These are phyloP conservation scores for Spergularia bocconei DNA, from an alignment of 148 eudicot genomes.

Conservation along the genomic window DNA sequence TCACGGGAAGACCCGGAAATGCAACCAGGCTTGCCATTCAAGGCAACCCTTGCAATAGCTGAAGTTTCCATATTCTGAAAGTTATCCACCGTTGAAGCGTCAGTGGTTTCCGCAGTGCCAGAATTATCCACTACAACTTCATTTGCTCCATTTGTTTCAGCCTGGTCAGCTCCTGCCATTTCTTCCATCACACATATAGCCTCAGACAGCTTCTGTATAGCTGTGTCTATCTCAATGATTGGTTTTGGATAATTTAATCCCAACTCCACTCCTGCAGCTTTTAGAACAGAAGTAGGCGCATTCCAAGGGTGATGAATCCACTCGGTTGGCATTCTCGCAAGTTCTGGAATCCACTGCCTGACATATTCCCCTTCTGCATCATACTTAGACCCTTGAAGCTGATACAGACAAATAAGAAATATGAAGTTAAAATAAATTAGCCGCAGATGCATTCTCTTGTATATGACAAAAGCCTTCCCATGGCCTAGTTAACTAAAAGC, in stretches of 20 bases:
- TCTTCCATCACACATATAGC: slow-evolving; percentile 67
- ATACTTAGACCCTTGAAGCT: slow-evolving; percentile 88
- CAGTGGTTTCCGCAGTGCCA: slow-evolving; percentile 13
- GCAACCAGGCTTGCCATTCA: slow-evolving; percentile 40
- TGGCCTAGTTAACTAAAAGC: no score
- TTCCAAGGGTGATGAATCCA: slow-evolving; percentile 99
- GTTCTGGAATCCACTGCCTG: slow-evolving; percentile 90
- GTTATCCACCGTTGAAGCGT: slow-evolving; percentile 36
- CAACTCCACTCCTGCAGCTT: slow-evolving; percentile 82
- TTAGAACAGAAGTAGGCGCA: slow-evolving; percentile 66
- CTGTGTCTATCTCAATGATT: slow-evolving; percentile 63
- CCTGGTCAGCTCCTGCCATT: slow-evolving; percentile 41
- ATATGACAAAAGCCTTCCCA: no score
- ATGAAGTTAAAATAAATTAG: neutral
- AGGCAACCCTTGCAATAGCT: slow-evolving; percentile 39
- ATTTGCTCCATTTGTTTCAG: slow-evolving; percentile 34
- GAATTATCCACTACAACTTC: slow-evolving; percentile 84
- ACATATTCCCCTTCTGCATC: slow-evolving; percentile 89
- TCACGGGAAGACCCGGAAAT: slow-evolving; percentile 64
- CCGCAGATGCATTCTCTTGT: no score
- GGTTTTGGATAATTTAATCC: slow-evolving; percentile 89
- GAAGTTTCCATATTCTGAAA: slow-evolving; percentile 30
- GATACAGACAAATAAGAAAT: slow-evolving; percentile 18
- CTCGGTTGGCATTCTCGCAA: slow-evolving; percentile 88
- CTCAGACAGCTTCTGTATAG: slow-evolving; percentile 58